Evolutionary conservation across 768 basidiomycete genomes (phyloP), one percentile per base, ranked within the genome.

Genomic region (Megacollybia marginata): DNA sequence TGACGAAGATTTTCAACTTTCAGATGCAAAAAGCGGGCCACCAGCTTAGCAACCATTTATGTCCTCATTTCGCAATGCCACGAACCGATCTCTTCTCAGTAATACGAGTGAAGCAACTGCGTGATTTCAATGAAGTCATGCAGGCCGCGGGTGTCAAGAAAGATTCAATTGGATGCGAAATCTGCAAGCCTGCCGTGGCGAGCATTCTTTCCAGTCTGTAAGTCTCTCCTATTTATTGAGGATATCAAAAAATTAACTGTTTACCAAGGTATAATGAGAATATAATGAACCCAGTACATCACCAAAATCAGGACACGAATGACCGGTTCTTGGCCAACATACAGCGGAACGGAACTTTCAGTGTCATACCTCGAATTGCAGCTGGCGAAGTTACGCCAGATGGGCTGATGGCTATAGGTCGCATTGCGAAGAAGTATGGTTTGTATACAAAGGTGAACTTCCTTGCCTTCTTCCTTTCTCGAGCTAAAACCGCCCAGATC

Each of bases 381-480:
- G 86, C 75, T 2, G 87, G 87, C 32, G 87, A 88, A 65, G 75
- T 72, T 38, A 83, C 81, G 1, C 83, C 85, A 1, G 82, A 82
- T 11, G 77, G 78, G 48, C 70, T 89, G 43, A 79, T 81, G 36
- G 80, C 69, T 1, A 72, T 88, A 16, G 87, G 80, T 1, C 65
- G 72, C 47, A 80, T 86, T 13, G 85, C 81, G 2, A 74, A 83
- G 61, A 83, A 85, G 57, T 88, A 80, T 66, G 58, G 54, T 54
- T 62, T 88, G 18, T 88, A 88, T 59, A 85, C 85, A 31, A 80
- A 81, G 62, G 56, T 59, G 13, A 40, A 40, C 15, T 13, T 15
- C 13, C 13, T 40, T 15, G 10, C 15, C 13, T 40, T 15, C 38
- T 40, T 18, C 3, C 18, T 15, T 40, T 18, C 15, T 18, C 15